phyloP scores from a whole-genome alignment of 164 flowering plant species.

The Akebia trifoliata region DNA sequence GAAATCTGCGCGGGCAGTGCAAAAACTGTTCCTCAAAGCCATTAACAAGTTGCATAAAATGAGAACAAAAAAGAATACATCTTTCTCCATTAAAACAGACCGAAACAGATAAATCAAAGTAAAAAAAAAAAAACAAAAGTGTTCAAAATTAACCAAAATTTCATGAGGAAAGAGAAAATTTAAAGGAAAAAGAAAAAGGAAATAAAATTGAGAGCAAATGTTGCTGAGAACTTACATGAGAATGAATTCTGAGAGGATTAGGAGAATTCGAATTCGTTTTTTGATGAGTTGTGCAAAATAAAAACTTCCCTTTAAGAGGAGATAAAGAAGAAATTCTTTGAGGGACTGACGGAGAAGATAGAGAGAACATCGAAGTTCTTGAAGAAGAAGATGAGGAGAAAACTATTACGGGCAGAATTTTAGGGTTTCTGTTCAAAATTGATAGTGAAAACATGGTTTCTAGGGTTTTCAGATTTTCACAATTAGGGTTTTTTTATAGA shows the following conservation, averaged over 20 bases:
- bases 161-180: neutral
- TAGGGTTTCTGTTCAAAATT: conserved; percentile 5
- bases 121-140: neutral
- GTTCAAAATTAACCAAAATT: neutral
- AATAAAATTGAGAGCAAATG: conserved; percentile 1
- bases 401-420: neutral
- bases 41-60: no score
- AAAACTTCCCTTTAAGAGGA: neutral
- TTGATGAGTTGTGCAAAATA: conserved; percentile 1
- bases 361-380: neutral
- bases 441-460: conserved; percentile 4
- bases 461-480: neutral
- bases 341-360: neutral
- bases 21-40: no score
- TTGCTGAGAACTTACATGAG: conserved; percentile 9
- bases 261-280: neutral
- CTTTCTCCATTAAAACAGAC: no score
- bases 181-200: neutral
- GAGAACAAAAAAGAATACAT: no score
- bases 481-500: neutral
- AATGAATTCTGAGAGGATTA: neutral
- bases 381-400: conserved; percentile 6
- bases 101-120: no score
- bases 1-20: no score
- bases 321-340: conserved; percentile 2